Evolutionary conservation across 768 basidiomycete species (phyloP).

Genomic region (Auriculariales sp.): DNA sequence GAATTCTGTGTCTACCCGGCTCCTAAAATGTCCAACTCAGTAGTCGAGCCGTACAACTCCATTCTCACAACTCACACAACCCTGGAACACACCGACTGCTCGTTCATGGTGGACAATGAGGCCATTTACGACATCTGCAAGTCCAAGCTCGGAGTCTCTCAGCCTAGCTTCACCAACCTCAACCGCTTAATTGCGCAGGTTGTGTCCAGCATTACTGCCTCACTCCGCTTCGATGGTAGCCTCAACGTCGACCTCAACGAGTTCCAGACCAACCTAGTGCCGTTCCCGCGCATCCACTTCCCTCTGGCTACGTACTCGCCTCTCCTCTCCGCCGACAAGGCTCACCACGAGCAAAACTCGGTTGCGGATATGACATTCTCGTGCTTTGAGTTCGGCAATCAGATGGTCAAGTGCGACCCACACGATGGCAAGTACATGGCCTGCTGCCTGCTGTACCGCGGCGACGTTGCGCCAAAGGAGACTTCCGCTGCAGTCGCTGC

Average conservation of each 20-base stretch:
- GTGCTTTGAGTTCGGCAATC: conserved; percentile 65
- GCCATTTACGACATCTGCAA: conserved; percentile 55
- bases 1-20: conserved; percentile 97
- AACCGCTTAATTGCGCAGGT: conserved; percentile 58
- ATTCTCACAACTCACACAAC: conserved; percentile 96
- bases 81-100: conserved; percentile 97
- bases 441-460: conserved; percentile 57
- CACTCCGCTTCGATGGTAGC: conserved; percentile 47
- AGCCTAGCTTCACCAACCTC: conserved; percentile 48
- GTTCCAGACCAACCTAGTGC: conserved; percentile 59
- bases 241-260: conserved; percentile 54
- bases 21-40: conserved; percentile 82
- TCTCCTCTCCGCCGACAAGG: conserved; percentile 48
- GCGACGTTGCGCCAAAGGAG: conserved; percentile 68
- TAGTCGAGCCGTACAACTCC: conserved; percentile 97
- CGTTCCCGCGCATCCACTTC: conserved; percentile 58
- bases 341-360: conserved; percentile 55
- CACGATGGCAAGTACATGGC: conserved; percentile 73
- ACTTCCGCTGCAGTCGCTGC: conserved; percentile 58
- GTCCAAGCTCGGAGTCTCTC: conserved; percentile 39
- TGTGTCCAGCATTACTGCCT: conserved; percentile 29
- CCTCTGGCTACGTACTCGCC: conserved; percentile 54
- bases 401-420: conserved; percentile 71
- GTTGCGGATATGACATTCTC: conserved; percentile 58
- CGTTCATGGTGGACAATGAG: conserved; percentile 96